Conservation (phyloP, 2,329 filamentous ascomycete genomes). For the Ceratocystis smalleyi region DNA sequence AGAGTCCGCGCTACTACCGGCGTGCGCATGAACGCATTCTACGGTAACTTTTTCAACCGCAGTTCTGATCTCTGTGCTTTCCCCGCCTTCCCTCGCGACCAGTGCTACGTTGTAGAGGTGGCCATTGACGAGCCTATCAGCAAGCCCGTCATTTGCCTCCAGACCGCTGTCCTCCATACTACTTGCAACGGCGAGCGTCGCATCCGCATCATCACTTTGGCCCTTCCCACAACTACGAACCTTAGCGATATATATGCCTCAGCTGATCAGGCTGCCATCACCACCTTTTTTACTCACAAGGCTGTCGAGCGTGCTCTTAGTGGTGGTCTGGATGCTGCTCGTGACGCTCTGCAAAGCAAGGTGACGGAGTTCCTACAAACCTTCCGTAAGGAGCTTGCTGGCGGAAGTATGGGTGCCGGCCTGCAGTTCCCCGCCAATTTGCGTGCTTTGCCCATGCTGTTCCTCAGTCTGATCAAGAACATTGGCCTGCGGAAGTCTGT, state of each 20-base stretch:
- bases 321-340: slow-evolving; percentile 73
- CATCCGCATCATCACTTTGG: slow-evolving; percentile 85
- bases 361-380: slow-evolving; percentile 83
- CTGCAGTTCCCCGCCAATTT: slow-evolving; percentile 90
- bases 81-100: slow-evolving; percentile 91
- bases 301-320: slow-evolving; percentile 81
- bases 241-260: slow-evolving; percentile 86
- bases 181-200: slow-evolving; percentile 94
- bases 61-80: slow-evolving; percentile 96
- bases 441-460: slow-evolving; percentile 72
- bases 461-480: slow-evolving; percentile 91
- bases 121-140: slow-evolving; percentile 90
- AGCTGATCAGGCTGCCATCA: slow-evolving; percentile 84
- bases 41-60: slow-evolving; percentile 98
- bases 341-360: slow-evolving; percentile 83
- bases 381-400: slow-evolving; percentile 91
- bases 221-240: slow-evolving; percentile 81
- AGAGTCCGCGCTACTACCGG: slow-evolving; percentile 90
- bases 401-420: slow-evolving; percentile 87
- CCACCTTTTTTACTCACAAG: slow-evolving; percentile 92
- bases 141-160: slow-evolving; percentile 82
- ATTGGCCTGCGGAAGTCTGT: slow-evolving; percentile 83
- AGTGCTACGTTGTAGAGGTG: slow-evolving; percentile 95
- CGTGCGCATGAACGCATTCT: slow-evolving; percentile 92
- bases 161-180: slow-evolving; percentile 89